phyloP scores from a whole-genome alignment of 2,329 filamentous ascomycete genomes.

The Apiospora pterosperma region DNA sequence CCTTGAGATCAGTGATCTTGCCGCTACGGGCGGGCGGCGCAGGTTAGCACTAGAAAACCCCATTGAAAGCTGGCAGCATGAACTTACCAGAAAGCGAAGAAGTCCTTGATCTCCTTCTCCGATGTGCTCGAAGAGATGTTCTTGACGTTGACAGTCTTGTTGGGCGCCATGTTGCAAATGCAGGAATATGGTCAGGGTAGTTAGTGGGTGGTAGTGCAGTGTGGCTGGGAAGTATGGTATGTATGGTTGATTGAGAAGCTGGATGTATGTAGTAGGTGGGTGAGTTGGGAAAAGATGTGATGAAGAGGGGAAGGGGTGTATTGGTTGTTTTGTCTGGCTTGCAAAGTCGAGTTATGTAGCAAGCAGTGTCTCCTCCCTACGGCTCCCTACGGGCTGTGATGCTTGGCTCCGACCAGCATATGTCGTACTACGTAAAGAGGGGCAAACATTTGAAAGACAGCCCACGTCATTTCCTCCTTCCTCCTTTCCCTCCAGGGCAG shows the following conservation, averaged over 20 bases:
- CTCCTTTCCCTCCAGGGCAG: background rate
- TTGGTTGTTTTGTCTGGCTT: background rate
- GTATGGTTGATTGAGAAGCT: background rate
- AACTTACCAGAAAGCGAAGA: conserved; percentile 91
- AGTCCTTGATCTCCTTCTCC: conserved; percentile 90
- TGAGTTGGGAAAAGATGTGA: background rate
- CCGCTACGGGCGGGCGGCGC: conserved; percentile 59
- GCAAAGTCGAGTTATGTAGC: background rate
- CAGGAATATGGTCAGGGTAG: too few species aligned
- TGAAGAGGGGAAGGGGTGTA: background rate
- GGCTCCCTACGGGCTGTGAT: background rate
- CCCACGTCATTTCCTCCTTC: background rate
- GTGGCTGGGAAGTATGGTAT: background rate
- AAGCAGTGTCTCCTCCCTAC: too few species aligned
- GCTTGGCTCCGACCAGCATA: background rate
- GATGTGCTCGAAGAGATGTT: conserved; percentile 80
- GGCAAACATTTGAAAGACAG: background rate
- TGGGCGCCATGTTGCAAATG: conserved; percentile 3
- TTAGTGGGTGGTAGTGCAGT: background rate
- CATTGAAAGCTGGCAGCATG: background rate
- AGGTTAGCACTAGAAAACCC: background rate
- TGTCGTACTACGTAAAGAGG: conserved; percentile 1
- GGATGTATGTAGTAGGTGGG: background rate
- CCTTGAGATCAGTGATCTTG: conserved; percentile 82
- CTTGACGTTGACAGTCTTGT: conserved; percentile 73